Conservation (phyloP, 2,329 filamentous ascomycete species). For the Pseudocercospora cruenta region DNA sequence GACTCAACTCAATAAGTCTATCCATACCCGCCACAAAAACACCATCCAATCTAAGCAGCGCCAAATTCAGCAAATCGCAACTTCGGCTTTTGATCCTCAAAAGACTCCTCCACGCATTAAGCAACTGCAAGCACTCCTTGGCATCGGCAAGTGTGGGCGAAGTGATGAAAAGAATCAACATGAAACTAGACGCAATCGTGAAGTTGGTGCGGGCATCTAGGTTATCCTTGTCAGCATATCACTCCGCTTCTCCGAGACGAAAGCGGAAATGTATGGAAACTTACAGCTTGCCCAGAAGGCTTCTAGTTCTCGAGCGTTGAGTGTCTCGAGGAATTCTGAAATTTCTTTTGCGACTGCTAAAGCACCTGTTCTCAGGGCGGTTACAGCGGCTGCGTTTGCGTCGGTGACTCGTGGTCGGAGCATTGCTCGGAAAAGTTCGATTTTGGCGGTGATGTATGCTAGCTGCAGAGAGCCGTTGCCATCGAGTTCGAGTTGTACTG, state of each 20-base stretch:
- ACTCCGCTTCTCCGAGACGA: background rate
- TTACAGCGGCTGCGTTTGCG: constrained; percentile 33
- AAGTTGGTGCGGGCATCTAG: constrained; percentile 42
- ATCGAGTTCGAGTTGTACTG: constrained; percentile 48
- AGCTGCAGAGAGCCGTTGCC: constrained; percentile 53
- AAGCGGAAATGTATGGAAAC: constrained; percentile 14
- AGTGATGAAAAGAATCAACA: constrained; percentile 40
- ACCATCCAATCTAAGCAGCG: constrained; percentile 36
- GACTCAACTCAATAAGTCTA: constrained; percentile 36
- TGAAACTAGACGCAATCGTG: constrained; percentile 40
- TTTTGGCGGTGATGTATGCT: constrained; percentile 57
- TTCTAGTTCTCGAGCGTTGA: constrained; percentile 38
- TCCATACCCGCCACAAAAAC: constrained; percentile 38
- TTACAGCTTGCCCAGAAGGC: constrained; percentile 42
- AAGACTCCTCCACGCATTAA: constrained; percentile 37
- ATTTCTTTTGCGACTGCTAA: constrained; percentile 38
- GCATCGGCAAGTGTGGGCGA: constrained; percentile 35
- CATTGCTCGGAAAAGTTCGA: constrained; percentile 56
- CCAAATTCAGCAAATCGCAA: constrained; percentile 41
- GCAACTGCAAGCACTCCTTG: constrained; percentile 36
- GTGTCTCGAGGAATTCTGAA: constrained; percentile 35
- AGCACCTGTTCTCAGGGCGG: constrained; percentile 39
- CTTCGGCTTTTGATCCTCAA: constrained; percentile 39
- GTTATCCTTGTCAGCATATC: background rate
- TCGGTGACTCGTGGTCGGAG: constrained; percentile 45